Evolutionary conservation across 805 yeast species (phyloP).

Genomic region (Lachancea thermotolerans): DNA sequence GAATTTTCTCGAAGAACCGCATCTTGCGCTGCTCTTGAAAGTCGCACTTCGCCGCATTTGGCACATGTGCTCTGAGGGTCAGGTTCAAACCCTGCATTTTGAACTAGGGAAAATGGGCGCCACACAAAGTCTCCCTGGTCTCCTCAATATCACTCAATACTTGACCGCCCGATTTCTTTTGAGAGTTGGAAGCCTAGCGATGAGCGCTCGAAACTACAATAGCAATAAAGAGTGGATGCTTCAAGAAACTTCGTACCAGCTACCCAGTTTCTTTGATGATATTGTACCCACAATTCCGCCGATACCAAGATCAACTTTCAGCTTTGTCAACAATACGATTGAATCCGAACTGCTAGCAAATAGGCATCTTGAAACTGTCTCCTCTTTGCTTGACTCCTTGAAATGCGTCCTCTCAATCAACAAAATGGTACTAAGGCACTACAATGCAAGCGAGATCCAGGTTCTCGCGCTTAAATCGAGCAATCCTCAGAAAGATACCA

Average conservation of each 20-base stretch:
- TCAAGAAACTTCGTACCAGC: constrained; percentile 5
- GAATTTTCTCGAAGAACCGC: constrained; percentile 21
- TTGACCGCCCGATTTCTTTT: constrained; percentile 19
- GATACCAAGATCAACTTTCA: constrained; percentile 26
- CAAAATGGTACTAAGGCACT: constrained; percentile 14
- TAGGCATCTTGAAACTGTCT: constrained; percentile 5
- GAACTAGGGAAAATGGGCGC: constrained; percentile 18
- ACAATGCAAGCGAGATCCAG: constrained; percentile 4
- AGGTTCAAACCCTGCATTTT: constrained; percentile 16
- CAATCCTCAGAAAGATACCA: not conserved
- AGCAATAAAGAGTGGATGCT: constrained; percentile 9
- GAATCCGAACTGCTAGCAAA: constrained; percentile 7
- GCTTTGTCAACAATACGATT: constrained; percentile 14
- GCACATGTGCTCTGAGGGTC: constrained; percentile 2
- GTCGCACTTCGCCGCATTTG: constrained; percentile 15
- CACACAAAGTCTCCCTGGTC: constrained; percentile 22
- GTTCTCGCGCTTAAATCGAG: not conserved
- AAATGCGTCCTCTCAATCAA: constrained; percentile 12
- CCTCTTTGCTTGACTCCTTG: constrained; percentile 15
- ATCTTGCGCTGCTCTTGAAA: constrained; percentile 15
- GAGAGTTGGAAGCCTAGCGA: constrained; percentile 10
- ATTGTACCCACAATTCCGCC: constrained; percentile 27
- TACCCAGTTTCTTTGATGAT: constrained; percentile 24
- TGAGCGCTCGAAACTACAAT: not conserved
- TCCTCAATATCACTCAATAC: constrained; percentile 22